Evolutionary conservation across 176 grass and related monocot species (phyloP).

Genomic region (Carex pumila): DNA sequence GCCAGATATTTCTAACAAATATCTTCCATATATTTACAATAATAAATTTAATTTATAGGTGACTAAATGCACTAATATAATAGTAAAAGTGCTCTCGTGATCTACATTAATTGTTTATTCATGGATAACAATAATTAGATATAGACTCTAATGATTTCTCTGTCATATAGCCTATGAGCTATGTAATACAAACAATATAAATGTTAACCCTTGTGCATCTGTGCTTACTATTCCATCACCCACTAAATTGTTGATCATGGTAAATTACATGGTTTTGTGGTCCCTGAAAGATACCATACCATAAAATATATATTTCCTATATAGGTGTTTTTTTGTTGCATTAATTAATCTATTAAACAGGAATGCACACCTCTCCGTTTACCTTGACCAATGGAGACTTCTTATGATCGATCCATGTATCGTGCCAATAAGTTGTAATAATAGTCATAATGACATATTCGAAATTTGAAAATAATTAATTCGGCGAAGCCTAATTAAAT

Average conservation of each 20-base stretch:
- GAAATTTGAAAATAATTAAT: neutral
- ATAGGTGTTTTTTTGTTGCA: neutral
- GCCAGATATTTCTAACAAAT: neutral
- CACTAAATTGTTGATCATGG: neutral
- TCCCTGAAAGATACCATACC: conserved; percentile 2
- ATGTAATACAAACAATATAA: neutral
- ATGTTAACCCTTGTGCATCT: neutral
- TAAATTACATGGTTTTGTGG: conserved; percentile 8
- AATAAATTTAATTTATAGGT: neutral
- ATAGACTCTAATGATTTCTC: neutral
- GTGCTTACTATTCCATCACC: neutral
- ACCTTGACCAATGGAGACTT: neutral
- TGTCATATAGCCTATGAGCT: neutral
- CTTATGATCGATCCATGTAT: neutral
- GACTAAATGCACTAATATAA: neutral
- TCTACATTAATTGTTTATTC: neutral
- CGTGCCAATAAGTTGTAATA: neutral
- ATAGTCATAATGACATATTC: neutral
- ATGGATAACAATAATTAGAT: neutral
- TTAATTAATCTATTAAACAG: neutral
- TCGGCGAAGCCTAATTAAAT: no score
- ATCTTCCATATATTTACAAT: neutral
- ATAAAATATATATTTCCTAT: neutral
- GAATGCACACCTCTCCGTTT: neutral
- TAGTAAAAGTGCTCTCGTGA: neutral